A percentile compares a stretch with the other conserved stretches of the same genome.
phyloP scores from a whole-genome alignment of 495 filamentous ascomycete species.

The Clohesyomyces aquaticus region DNA sequence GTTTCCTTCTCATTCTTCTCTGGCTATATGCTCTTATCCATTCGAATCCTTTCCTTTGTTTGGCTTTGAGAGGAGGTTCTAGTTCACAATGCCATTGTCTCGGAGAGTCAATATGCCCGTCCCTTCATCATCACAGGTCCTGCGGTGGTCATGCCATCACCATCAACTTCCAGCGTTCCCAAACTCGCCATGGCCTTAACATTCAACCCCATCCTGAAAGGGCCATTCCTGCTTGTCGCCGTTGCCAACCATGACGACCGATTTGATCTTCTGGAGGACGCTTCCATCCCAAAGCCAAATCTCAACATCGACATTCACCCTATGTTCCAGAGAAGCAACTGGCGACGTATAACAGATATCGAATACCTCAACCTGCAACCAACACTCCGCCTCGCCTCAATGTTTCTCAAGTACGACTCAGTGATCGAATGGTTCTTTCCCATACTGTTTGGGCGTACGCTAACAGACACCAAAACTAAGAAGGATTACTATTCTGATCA shows the following conservation, averaged over 20 bases:
- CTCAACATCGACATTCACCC: constrained; percentile 33
- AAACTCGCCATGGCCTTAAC: neutral
- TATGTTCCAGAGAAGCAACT: constrained; percentile 22
- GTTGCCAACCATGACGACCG: constrained; percentile 29
- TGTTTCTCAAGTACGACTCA: constrained; percentile 31
- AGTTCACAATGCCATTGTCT: constrained; percentile 17
- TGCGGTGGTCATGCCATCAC: too few species aligned
- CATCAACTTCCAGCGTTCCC: neutral
- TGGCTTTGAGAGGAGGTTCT: neutral
- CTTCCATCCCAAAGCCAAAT: constrained; percentile 13
- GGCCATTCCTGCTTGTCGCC: constrained; percentile 19
- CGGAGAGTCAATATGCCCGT: neutral
- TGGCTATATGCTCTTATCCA: too few species aligned
- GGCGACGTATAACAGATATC: neutral
- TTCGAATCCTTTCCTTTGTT: neutral
- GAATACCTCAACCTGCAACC: constrained; percentile 21
- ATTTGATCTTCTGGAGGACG: constrained; percentile 28
- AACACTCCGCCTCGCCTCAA: constrained; percentile 32
- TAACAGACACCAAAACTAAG: constrained; percentile 8
- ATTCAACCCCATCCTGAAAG: neutral
- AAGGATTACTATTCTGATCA: constrained; percentile 29
- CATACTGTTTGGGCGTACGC: constrained; percentile 17
- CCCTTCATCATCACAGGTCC: too few species aligned
- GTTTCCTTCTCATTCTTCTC: neutral
- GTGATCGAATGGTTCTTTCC: constrained; percentile 32